These are phyloP conservation scores for Aristolochia fimbriata DNA, from an alignment of 164 flowering plant species.

Conservation along the genomic window DNA sequence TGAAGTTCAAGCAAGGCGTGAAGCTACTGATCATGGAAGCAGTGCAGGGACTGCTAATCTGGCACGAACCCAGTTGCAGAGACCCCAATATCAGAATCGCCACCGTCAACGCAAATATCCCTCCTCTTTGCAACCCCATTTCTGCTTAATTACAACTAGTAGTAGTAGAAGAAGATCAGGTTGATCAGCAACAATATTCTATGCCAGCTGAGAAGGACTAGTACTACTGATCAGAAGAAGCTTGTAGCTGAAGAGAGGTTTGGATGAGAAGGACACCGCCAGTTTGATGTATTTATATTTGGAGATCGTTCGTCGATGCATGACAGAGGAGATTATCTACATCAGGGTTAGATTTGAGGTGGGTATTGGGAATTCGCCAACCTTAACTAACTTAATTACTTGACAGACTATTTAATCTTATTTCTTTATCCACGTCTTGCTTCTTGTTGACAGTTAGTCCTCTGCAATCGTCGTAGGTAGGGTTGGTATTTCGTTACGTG, in stretches of 20 bases:
- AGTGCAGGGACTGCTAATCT: conserved; percentile 43
- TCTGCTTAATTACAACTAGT: not conserved
- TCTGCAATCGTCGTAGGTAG: not conserved
- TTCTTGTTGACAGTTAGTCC: not conserved
- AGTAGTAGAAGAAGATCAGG: too few species aligned
- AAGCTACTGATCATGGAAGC: conserved; percentile 43
- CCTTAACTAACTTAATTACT: conserved; percentile 31
- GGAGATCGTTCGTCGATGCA: too few species aligned
- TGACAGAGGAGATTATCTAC: not conserved
- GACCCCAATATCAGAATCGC: conserved; percentile 13
- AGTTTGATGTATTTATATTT: conserved; percentile 15
- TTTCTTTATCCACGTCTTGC: not conserved
- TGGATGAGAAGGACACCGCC: conserved; percentile 6
- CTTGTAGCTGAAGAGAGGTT: conserved; percentile 1
- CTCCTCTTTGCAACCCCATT: conserved; percentile 7
- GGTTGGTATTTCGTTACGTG: not conserved
- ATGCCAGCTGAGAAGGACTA: not conserved
- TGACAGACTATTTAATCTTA: not conserved
- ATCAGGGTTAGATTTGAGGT: conserved; percentile 21
- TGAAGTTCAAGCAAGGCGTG: conserved; percentile 59
- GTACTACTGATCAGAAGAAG: not conserved
- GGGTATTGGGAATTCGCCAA: conserved; percentile 55
- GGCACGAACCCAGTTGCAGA: conserved; percentile 32
- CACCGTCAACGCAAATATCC: conserved; percentile 7
- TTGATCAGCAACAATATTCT: not conserved